Conservation (phyloP, 345 rosid genomes). For the Salix arbutifolia region DNA sequence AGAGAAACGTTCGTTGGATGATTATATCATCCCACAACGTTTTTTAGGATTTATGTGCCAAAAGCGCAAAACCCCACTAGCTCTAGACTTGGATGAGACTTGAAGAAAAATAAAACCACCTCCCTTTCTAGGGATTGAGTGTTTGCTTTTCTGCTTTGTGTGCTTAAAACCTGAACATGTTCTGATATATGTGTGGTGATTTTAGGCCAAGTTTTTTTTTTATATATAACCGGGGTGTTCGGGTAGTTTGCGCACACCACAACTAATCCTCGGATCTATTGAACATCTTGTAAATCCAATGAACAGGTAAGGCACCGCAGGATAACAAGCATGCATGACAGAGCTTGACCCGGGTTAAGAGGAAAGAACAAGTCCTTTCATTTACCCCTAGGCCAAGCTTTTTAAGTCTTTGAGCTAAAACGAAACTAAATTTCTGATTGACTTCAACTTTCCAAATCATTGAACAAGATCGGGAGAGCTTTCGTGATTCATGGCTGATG, state of each 20-base stretch:
- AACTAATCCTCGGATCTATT: too few species aligned
- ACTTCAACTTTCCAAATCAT: neutral
- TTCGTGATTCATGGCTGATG: neutral
- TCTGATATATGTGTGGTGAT: neutral
- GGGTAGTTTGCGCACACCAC: rapidly evolving
- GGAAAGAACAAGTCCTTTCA: too few species aligned
- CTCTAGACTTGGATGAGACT: neutral
- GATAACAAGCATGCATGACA: too few species aligned
- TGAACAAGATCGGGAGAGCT: neutral
- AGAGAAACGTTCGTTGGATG: neutral
- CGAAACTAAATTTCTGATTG: neutral
- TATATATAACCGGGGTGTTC: too few species aligned
- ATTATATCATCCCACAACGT: neutral
- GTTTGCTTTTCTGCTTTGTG: neutral
- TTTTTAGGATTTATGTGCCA: neutral
- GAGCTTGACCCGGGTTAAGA: too few species aligned
- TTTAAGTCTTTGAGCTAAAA: neutral
- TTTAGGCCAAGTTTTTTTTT: too few species aligned
- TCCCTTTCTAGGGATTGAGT: neutral
- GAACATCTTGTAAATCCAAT: too few species aligned
- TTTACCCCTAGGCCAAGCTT: too few species aligned
- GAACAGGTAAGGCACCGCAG: too few species aligned
- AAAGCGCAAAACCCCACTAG: neutral
- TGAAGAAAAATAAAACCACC: neutral
- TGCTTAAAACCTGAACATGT: neutral